Base-by-base conservation (phyloP, 1,284 basidiomycete species). In the Ustilago sp. region DNA sequence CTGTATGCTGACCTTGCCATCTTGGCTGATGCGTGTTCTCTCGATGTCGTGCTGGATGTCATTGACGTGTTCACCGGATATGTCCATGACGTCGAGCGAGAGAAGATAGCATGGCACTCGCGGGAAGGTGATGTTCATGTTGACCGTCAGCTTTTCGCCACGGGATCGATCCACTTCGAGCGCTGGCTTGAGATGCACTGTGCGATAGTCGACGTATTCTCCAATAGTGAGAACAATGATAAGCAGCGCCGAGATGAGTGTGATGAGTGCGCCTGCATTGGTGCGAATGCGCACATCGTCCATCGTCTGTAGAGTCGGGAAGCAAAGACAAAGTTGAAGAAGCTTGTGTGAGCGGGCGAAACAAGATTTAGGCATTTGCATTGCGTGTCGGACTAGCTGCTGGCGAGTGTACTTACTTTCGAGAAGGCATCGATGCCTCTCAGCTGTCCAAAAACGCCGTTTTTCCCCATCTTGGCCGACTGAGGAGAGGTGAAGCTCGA, bases 121-220 rank as follows among this genome's bases (percentile, higher is more conserved):
- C 0, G 97, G 96, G 88, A 99, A 99, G 2, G 93, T 94, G 66
- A 99, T 89, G 85, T 99, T 95, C 88, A 99, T 88, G 83, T 92
- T 91, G 52, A 98, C 93, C 12, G 93, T 93, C 77, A 99, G 88
- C 86, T 93, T 94, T 88, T 99, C 95, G 56, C 95, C 96, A 84
- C 97, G 89, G 81, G 93, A 94, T 86, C 92, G 90, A 89, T 99
- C 97, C 17, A 83, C 77, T 62, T 83, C 74, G 53, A 83, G 82
- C 55, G 75, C 94, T 89, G 77, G 78, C 34, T 77, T 71, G 55
- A 80, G 51, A 65, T 90, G 91, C 48, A 98, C 90, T 74, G 90
- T 90, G 69, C 95, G 91, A 86, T 98, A 99, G 88, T 99, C 95
- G 87, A 98, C 88, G 86, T 94, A 98, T 87, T 99, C 97, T 87